These are phyloP conservation scores for Tuctoria greenei DNA, from an alignment of 176 grass and related monocot species.

Conservation along the genomic window DNA sequence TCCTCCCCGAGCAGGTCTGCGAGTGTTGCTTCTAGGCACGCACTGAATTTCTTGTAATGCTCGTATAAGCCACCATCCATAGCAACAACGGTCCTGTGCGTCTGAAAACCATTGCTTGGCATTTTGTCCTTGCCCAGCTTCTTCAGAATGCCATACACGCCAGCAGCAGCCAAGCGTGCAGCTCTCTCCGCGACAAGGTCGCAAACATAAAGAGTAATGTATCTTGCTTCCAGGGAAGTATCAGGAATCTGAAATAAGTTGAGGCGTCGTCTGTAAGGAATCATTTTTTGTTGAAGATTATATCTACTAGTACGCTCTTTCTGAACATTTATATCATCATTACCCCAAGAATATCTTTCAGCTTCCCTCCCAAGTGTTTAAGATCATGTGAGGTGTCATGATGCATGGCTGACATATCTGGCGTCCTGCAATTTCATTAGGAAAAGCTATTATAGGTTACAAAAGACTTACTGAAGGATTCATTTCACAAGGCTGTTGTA, in stretches of 20 bases:
- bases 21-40: constrained; percentile 56
- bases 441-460: constrained; percentile 12
- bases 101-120: constrained; percentile 11
- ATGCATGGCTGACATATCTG: constrained; percentile 92
- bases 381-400: constrained; percentile 88
- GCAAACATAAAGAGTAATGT: constrained; percentile 65
- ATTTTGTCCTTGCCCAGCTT: constrained; percentile 64
- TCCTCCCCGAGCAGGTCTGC: constrained; percentile 65
- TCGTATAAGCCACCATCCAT: constrained; percentile 86
- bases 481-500: background rate
- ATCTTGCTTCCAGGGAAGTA: constrained; percentile 64
- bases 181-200: constrained; percentile 71
- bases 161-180: constrained; percentile 68
- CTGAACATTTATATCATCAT: constrained; percentile 22
- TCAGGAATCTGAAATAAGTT: constrained; percentile 50
- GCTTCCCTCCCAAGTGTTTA: constrained; percentile 65
- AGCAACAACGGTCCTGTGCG: constrained; percentile 55
- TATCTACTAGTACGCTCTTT: background rate
- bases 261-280: constrained; percentile 21
- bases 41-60: constrained; percentile 82
- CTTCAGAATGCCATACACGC: constrained; percentile 82
- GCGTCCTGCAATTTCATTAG: constrained; percentile 55
- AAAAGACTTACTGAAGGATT: background rate
- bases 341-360: constrained; percentile 88
- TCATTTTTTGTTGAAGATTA: background rate